Evolutionary conservation across 2,329 filamentous ascomycete species (phyloP), one percentile per base, ranked within the genome.

Genomic region (Fusarium sulawesiense): DNA sequence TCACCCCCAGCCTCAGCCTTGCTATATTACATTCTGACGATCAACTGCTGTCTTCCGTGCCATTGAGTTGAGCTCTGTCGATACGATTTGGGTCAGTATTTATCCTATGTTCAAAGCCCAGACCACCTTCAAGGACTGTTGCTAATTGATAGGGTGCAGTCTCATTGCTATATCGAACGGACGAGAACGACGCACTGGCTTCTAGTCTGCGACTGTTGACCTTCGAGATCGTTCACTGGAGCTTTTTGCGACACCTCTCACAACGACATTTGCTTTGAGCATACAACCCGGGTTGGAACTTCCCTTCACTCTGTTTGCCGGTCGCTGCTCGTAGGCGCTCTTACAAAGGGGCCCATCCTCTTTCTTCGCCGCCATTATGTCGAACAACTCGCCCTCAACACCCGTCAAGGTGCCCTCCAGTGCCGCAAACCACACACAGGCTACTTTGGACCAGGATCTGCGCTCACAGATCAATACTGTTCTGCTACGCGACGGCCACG

Each of bases 401-500:
- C 87, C 88, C 7, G 86, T 89, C 73, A 89, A 89, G 76, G 86
- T 91, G 50, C 86, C 89, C 16, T 79, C 85, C 9, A 85, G 86
- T 32, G 87, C 87, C n/a, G 83, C 87, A 5, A 86, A 83, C 72
- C 88, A 91, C 78, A 87, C 87, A 18, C 81, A 86, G 51, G 87
- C 87, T 8, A 91, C 87, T 11, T 83, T 88, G 60, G 89, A 91
- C 71, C 83, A 86, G 9, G 88, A 91, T 61, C 78, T 91, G 60
- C 83, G 89, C 23, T 90, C 88, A 4, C 84, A 89, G 72, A 88
- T 91, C 73, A 91, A 91, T 75, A 82, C 83, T 12, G 73, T 87
- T 14, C 79, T 91, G 25, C 80, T 91, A 34, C 82, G 83, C 42
- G 87, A 89, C 47, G 88, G 88, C 5, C 86, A 90, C 66, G 84